A percentile compares a stretch with the other conserved stretches of the same genome.
Conservation (phyloP, 2,329 filamentous ascomycete species). For the Myrmaecium sp. region DNA sequence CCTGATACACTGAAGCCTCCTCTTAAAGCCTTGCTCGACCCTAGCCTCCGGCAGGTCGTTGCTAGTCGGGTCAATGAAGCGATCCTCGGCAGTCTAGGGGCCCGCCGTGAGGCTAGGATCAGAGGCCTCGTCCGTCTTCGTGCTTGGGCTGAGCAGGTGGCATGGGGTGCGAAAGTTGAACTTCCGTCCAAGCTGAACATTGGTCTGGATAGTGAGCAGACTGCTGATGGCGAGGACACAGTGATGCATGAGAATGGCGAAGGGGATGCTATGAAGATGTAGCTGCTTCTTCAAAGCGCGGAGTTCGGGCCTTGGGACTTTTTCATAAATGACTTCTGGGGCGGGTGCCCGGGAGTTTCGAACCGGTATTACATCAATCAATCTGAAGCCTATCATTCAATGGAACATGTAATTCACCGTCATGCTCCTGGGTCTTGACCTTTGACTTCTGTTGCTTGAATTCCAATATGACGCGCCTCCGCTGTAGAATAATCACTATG, state of each 20-base stretch:
- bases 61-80: slow-evolving; percentile 80
- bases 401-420: too few species aligned
- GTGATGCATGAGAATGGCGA: slow-evolving; percentile 17
- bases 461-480: too few species aligned
- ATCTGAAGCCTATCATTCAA: too few species aligned
- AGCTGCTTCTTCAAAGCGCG: background rate
- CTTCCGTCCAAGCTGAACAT: slow-evolving; percentile 24
- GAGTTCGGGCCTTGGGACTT: too few species aligned
- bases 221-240: slow-evolving; percentile 10
- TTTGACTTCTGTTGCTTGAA: too few species aligned
- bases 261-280: slow-evolving; percentile 15
- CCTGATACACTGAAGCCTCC: slow-evolving; percentile 62
- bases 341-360: too few species aligned
- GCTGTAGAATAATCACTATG: too few species aligned
- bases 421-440: too few species aligned
- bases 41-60: slow-evolving; percentile 64
- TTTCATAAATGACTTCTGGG: too few species aligned
- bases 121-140: slow-evolving; percentile 65
- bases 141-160: slow-evolving; percentile 64
- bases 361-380: too few species aligned
- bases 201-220: slow-evolving; percentile 20
- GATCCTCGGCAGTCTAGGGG: slow-evolving; percentile 57
- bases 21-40: slow-evolving; percentile 60
- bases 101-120: slow-evolving; percentile 64
- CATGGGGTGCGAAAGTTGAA: slow-evolving; percentile 25